These are phyloP conservation scores for Acer negundo DNA, from an alignment of 345 rosid species.

Conservation along the genomic window DNA sequence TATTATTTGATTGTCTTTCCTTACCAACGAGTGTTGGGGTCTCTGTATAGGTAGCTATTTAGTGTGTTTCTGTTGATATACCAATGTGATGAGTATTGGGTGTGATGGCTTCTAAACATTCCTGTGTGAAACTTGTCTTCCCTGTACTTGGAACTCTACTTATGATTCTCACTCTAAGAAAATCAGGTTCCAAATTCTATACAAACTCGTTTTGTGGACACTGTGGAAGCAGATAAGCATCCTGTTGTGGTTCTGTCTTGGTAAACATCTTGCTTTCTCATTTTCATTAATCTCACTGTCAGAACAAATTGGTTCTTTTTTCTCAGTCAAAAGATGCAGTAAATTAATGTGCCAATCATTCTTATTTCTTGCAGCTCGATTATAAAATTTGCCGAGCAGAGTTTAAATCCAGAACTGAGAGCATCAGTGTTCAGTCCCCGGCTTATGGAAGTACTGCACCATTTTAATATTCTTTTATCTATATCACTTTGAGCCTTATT, in stretches of 20 bases:
- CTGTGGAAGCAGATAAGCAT: constrained; percentile 65
- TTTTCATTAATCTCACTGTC: background rate
- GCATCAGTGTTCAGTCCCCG: constrained; percentile 89
- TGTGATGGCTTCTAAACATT: background rate
- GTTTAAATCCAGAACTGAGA: constrained; percentile 74
- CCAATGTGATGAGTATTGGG: background rate
- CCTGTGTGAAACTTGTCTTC: constrained; percentile 7
- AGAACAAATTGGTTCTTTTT: background rate
- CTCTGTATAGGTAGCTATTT: background rate
- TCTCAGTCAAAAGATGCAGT: background rate
- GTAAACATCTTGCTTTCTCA: constrained; percentile 43
- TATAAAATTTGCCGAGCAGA: constrained; percentile 78
- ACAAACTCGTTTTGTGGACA: constrained; percentile 66
- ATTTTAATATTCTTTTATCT: constrained; percentile 17
- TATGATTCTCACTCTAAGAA: constrained; percentile 19
- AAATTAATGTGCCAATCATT: constrained; percentile 12
- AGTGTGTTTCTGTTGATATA: background rate
- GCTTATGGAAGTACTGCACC: constrained; percentile 78
- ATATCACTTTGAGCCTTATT: background rate
- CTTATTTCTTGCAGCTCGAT: constrained; percentile 61
- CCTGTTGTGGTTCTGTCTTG: constrained; percentile 75
- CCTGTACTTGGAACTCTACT: constrained; percentile 9
- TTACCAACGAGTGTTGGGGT: background rate
- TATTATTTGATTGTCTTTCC: background rate
- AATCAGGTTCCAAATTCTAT: constrained; percentile 81